A percentile compares a stretch with the other conserved stretches of the same genome.
These are phyloP conservation scores for Debaryomyces nepalensis DNA, from an alignment of 1,139 yeast genomes.

Conservation along the genomic window DNA sequence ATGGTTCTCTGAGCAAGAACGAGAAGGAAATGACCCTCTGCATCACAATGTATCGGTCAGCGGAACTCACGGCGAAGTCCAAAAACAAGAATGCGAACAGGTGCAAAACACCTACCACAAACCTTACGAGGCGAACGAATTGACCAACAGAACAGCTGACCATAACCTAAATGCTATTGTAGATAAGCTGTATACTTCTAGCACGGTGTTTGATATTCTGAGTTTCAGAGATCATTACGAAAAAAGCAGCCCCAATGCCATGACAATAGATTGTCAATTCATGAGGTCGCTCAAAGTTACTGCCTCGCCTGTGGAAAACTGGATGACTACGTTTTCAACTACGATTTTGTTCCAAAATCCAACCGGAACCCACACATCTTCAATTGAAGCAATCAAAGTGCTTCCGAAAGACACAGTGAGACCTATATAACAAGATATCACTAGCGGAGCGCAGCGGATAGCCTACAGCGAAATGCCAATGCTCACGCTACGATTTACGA, in stretches of 20 bases:
- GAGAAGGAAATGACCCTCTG: neutral
- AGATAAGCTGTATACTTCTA: no score
- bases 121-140: no score
- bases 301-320: constrained; percentile 7
- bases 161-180: no score
- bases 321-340: constrained; percentile 12
- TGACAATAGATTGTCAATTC: constrained; percentile 18
- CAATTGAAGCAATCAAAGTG: constrained; percentile 10
- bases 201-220: constrained; percentile 7
- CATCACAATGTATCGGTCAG: neutral
- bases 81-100: no score
- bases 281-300: constrained; percentile 14
- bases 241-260: constrained; percentile 17
- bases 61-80: neutral
- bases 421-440: no score
- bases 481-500: no score
- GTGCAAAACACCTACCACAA: no score
- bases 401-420: neutral
- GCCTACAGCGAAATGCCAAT: no score
- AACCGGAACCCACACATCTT: constrained; percentile 10
- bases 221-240: constrained; percentile 17
- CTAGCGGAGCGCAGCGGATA: no score
- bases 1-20: no score
- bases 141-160: no score
- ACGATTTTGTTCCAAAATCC: constrained; percentile 7